Base-by-base conservation (phyloP, 768 basidiomycete genomes). In the Kwoniella bestiolae region DNA sequence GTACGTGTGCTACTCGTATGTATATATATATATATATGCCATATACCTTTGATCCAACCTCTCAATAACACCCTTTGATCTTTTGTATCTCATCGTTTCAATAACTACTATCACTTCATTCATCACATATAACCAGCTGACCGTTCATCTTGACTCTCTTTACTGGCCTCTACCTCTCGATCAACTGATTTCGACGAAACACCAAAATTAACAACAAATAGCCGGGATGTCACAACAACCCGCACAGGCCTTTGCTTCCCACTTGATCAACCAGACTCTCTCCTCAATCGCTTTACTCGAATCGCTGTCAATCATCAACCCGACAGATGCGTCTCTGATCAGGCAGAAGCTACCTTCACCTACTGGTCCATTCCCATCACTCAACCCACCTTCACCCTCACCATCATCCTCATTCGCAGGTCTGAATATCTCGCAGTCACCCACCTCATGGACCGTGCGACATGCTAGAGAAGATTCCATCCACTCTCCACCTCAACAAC, bases 191-290 rank as follows among this genome's bases (percentile, higher is more conserved):
- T 25, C n/a, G n/a, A n/a, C n/a, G n/a, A n/a, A 11, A 56, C 29
- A 45, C 28, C 5, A 21, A 29, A 14, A 28, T 8, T 28, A 26
- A 38, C n/a, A 47, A 4, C 16, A 50, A n/a, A 34, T 35, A 26
- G 34, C 50, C 60, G 50, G 50, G 46, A 65, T 65, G 63, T 28
- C 63, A 6, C 49, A 57, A n/a, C 56, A 65, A 11, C 58, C 65
- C 25, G 67, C 72, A 12, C 69, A 73, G 32, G 58, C 66, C 7
- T 69, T 75, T 18, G 66, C 74, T 16, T 60, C 72, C 5, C 72
- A 75, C 55, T 65, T 78, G 21, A 64, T 78, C 61, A 71, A 65
- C 26, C 76, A 78, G 60, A 78, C 74, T 12, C 46, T 68, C 18
- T 51, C 72, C 4, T 72, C 76, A 2, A 59, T 78, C 38, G 46